Conservation (phyloP, 169 alveolate genomes). For the Hepatocystis sp. region DNA sequence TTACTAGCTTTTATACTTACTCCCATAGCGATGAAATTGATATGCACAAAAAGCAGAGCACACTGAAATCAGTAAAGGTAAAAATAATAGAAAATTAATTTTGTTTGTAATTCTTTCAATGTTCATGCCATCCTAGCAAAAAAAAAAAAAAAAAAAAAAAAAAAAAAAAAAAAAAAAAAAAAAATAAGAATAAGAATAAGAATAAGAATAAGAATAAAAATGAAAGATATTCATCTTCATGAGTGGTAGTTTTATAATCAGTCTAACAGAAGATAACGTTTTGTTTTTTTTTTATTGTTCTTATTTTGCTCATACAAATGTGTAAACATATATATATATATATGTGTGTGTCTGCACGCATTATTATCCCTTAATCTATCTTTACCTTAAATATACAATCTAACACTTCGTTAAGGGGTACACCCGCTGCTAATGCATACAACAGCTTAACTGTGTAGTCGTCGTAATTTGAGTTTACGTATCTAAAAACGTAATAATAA, state of each 20-base stretch:
- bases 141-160: too few relatives aligned
- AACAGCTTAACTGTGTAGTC: slow-evolving; percentile 16
- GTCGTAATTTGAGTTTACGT: slow-evolving; percentile 47
- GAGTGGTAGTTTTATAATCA: too few relatives aligned
- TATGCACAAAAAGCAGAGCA: slow-evolving; percentile 15
- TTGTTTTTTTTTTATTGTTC: too few relatives aligned
- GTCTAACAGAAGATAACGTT: too few relatives aligned
- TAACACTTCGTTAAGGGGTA: slow-evolving; percentile 53
- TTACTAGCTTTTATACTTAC: slow-evolving; percentile 12
- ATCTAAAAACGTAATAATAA: slow-evolving; percentile 18
- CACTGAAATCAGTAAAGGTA: slow-evolving; percentile 14
- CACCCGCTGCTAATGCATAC: slow-evolving; percentile 30
- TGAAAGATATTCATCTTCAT: too few relatives aligned
- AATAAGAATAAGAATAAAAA: too few relatives aligned
- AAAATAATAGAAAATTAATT: slow-evolving; percentile 26
- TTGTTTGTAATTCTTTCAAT: slow-evolving; percentile 40
- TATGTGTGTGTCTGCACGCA: too few relatives aligned
- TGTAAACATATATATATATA: too few relatives aligned
- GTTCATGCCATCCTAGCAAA: slow-evolving; percentile 55
- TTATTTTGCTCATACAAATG: too few relatives aligned
- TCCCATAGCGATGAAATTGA: slow-evolving; percentile 2
- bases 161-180: slow-evolving; percentile 18
- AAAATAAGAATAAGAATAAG: too few relatives aligned
- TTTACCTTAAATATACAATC: slow-evolving; percentile 50
- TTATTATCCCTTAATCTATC: too few relatives aligned